Evolutionary conservation across 768 basidiomycete species (phyloP).

Genomic region (Tylopilus felleus): DNA sequence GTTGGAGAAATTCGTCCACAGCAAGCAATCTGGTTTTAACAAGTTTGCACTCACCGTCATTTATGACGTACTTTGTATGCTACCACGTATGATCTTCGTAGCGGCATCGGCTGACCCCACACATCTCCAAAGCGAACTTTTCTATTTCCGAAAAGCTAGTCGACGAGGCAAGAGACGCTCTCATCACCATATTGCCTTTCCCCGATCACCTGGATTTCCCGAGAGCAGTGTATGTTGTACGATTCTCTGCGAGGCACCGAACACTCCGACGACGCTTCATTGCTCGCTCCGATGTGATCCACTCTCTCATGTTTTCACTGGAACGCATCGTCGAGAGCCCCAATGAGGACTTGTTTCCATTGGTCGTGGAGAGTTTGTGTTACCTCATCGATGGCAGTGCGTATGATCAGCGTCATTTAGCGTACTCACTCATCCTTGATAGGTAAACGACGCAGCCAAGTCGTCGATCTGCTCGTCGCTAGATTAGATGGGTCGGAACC

Average conservation of each 20-base stretch:
- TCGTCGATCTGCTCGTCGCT: background rate
- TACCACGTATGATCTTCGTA: background rate
- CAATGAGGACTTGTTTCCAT: background rate
- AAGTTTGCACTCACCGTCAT: slow-evolving; percentile 1
- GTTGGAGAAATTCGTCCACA: background rate
- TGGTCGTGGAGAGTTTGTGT: background rate
- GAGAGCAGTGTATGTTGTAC: background rate
- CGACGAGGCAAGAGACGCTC: background rate
- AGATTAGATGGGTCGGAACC: no score
- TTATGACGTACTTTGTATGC: background rate
- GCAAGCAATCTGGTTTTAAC: background rate
- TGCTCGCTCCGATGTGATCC: background rate
- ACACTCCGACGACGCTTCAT: background rate
- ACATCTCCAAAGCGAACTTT: background rate
- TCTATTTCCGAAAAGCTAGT: background rate
- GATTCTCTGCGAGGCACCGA: background rate
- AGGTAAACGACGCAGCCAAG: background rate
- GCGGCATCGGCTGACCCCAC: background rate
- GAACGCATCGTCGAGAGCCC: background rate
- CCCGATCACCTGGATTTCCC: background rate
- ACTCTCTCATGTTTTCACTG: background rate
- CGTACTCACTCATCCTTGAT: background rate
- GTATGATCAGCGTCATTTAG: background rate
- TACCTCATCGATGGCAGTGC: slow-evolving; percentile 1
- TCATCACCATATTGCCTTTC: background rate